Base-by-base conservation (phyloP, 2,329 filamentous ascomycete species). In the Fusarium ramigenum region DNA sequence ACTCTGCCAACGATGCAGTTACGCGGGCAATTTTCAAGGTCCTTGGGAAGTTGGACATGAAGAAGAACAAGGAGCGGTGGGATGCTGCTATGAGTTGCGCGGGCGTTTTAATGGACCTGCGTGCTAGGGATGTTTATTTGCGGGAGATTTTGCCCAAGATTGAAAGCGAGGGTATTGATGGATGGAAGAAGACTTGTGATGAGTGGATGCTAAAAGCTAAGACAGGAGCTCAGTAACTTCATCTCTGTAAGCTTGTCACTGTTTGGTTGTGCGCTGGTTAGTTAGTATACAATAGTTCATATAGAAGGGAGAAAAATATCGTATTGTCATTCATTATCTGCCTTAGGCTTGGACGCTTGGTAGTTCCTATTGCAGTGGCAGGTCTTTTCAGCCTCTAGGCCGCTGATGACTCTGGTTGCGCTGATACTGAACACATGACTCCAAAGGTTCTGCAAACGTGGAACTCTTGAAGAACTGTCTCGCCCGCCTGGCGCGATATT, bases 81-180 rank as follows among this genome's bases (percentile, higher is more conserved):
- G 2, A 23, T 23, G 5, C 14, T 23, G 3, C 2, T 23, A 3
- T 3, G 3, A 10, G 1, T 42, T 42, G 40, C 14, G n/a, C 9
- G 1, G 9, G 14, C 40, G 6, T 23, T 42, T 16, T 42, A 9
- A 15, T 7, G 9, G 40, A 42, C 5, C 5, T 9, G 5, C 6
- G 40, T 42, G 7, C 14, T 42, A 42, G 40, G 40, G 9, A 42
- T 42, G 4, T 42, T 23, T 42, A 42, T 23, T 23, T 42, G 40
- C 21, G 40, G 21, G 21, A 9, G 14, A 16, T 23, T 42, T 42
- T 42, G 40, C 40, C 40, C n/a, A 23, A 23, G 15, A 16, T 42
- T 10, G 21, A 42, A 10, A 42, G 40, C 14, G 40, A n/a, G 14
- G 40, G 14, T 10, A 16, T 10, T 4, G 40, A 42, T 23, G 40